phyloP scores from a whole-genome alignment of 805 yeast genomes.

The Metschnikowia matae region DNA sequence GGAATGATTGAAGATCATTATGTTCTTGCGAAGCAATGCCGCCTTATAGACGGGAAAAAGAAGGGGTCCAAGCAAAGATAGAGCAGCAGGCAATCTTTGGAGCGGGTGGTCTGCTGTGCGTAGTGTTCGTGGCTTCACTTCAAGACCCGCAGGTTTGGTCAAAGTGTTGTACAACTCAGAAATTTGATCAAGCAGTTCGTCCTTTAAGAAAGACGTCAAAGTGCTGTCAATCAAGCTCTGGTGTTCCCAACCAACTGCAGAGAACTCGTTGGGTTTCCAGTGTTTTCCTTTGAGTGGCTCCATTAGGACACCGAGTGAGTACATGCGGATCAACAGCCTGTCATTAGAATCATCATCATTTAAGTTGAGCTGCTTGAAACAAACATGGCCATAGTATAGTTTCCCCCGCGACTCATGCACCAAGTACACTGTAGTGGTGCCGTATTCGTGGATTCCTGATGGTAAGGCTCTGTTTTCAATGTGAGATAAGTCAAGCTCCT shows the following conservation, averaged over 20 bases:
- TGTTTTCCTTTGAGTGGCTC: conserved; percentile 32
- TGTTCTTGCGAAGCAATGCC: conserved; percentile 52
- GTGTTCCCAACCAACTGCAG: conserved; percentile 43
- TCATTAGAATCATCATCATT: conserved; percentile 13
- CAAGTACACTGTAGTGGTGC: conserved; percentile 27
- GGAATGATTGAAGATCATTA: conserved; percentile 33
- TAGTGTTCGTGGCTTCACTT: neutral
- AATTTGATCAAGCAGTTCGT: conserved; percentile 18
- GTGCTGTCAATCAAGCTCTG: conserved; percentile 29
- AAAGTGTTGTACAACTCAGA: conserved; percentile 17
- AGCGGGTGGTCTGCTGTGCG: conserved; percentile 36
- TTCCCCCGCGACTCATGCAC: conserved; percentile 23
- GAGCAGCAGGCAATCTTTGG: conserved; percentile 38
- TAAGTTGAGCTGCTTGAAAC: conserved; percentile 25
- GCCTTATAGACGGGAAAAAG: conserved; percentile 62
- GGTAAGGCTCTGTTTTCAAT: conserved; percentile 39
- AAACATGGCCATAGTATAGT: conserved; percentile 33
- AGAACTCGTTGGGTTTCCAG: conserved; percentile 41
- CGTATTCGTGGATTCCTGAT: conserved; percentile 37
- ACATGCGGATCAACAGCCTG: conserved; percentile 49
- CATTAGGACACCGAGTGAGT: conserved; percentile 57
- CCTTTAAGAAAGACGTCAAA: conserved; percentile 21
- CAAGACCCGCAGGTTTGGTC: conserved; percentile 19
- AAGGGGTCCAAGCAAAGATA: conserved; percentile 59
- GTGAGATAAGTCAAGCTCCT: conserved; percentile 22